Evolutionary conservation across 202 grass and related monocot species (phyloP).

Genomic region (Zizania palustris): DNA sequence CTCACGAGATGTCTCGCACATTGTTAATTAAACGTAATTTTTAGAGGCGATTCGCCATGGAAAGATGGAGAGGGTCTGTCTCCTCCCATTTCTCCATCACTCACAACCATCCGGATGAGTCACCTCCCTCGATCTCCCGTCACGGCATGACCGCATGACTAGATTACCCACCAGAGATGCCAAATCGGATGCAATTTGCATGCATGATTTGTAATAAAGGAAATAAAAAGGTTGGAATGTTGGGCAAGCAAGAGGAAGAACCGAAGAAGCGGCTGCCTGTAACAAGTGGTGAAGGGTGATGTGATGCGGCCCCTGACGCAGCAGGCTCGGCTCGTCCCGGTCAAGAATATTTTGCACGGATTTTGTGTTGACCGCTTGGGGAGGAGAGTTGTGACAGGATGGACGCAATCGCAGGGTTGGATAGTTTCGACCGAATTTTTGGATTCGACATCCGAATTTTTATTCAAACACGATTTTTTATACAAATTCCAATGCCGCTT

Average conservation of each 20-base stretch:
- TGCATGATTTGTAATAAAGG: not conserved
- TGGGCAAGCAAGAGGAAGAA: conserved; percentile 29
- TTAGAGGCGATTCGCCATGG: not conserved
- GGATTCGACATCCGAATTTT: too few species aligned
- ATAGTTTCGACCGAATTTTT: too few species aligned
- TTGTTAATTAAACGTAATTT: too few species aligned
- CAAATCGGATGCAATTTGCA: not conserved
- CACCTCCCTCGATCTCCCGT: not conserved
- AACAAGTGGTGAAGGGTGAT: conserved; percentile 29
- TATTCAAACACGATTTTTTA: too few species aligned
- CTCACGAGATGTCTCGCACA: too few species aligned
- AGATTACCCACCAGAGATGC: not conserved
- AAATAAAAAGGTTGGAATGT: conserved; percentile 19
- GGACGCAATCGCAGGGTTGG: conserved; percentile 2
- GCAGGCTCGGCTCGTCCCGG: conserved; percentile 22
- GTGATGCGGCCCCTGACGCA: not conserved
- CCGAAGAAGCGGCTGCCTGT: too few species aligned
- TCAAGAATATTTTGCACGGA: conserved; percentile 40
- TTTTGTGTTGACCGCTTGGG: conserved; percentile 38
- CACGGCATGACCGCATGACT: too few species aligned
- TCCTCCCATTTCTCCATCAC: not conserved
- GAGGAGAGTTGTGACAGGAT: not conserved
- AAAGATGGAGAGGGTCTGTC: not conserved
- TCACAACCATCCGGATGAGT: not conserved
- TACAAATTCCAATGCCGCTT: too few species aligned